Percentiles rank a stretch among this genome's conserved stretches.
Evolutionary conservation across 225 moss, liverwort and hornwort genomes (phyloP).

Genomic region (Pseudoscleropodium purum): DNA sequence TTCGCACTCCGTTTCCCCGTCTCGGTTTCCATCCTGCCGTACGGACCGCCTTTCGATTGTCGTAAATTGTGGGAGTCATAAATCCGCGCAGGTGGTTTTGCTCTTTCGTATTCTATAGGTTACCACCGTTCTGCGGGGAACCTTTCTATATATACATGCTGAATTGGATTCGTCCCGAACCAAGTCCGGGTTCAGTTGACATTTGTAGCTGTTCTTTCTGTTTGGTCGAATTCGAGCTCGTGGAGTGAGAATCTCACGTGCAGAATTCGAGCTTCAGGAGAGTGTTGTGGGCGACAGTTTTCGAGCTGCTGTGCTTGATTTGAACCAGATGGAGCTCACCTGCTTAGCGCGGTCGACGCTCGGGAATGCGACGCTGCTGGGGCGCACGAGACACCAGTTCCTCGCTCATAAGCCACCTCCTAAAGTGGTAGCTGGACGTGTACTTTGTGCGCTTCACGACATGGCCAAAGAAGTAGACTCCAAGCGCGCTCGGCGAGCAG

Average conservation of each 20-base stretch:
- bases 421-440: neutral
- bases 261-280: neutral
- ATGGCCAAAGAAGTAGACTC: neutral
- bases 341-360: conserved; percentile 4
- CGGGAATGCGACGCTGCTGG: neutral
- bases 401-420: neutral
- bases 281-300: neutral
- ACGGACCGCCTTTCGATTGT: neutral
- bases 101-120: neutral
- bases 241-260: neutral
- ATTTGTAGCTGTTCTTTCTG: neutral
- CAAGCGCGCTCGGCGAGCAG: conserved; percentile 16
- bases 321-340: conserved; percentile 7
- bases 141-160: too few species aligned
- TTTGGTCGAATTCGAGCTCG: neutral
- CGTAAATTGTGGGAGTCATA: too few species aligned
- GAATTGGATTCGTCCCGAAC: neutral
- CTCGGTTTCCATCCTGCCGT: too few species aligned
- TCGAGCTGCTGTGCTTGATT: neutral
- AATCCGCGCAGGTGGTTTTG: too few species aligned
- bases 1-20: neutral
- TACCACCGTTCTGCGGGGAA: neutral
- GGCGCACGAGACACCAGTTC: neutral
- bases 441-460: neutral
- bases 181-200: neutral